Conservation (phyloP, 352 stramenopile species). For the Thraustotheca clavata region DNA sequence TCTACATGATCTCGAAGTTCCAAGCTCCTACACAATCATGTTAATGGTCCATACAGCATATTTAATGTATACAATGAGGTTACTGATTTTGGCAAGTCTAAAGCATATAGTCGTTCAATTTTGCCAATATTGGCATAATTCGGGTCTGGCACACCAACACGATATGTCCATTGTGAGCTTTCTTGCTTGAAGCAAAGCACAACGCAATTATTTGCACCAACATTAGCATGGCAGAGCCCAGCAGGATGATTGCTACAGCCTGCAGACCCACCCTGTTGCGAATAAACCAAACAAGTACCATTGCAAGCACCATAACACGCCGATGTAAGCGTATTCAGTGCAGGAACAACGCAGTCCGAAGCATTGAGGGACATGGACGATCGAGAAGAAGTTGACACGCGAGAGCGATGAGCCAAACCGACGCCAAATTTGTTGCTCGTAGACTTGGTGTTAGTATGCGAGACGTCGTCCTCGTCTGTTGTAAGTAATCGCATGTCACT, state of each 20-base stretch:
- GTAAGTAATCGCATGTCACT: too few species aligned
- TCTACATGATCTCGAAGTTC: background rate
- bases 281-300: background rate
- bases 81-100: background rate
- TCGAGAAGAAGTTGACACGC: too few species aligned
- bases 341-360: slow-evolving; percentile 7
- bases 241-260: slow-evolving; percentile 10
- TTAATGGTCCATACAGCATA: background rate
- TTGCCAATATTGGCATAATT: background rate
- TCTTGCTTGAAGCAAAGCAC: background rate
- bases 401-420: too few species aligned
- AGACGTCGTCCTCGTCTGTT: too few species aligned
- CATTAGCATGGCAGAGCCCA: background rate
- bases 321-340: slow-evolving; percentile 14
- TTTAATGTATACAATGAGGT: background rate
- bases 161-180: background rate
- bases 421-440: too few species aligned
- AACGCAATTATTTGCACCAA: background rate
- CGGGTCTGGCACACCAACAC: background rate
- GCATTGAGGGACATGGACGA: too few species aligned
- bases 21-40: background rate
- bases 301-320: slow-evolving; percentile 6
- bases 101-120: background rate
- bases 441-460: too few species aligned
- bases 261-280: background rate